These are phyloP conservation scores for Austroboletus festivus DNA, from an alignment of 768 basidiomycete species.

Conservation along the genomic window DNA sequence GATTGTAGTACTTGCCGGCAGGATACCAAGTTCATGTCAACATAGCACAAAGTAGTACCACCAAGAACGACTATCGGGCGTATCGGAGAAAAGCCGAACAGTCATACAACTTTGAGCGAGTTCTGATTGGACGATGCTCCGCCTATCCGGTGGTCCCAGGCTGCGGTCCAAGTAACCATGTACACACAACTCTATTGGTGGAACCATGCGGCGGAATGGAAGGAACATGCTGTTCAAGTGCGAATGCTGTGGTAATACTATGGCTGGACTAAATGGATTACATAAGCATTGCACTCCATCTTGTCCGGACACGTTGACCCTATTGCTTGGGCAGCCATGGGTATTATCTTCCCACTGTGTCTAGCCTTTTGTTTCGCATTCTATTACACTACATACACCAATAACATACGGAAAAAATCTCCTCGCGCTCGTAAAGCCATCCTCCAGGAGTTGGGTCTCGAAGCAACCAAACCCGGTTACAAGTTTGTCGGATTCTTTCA, in stretches of 20 bases:
- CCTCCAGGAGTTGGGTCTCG: conserved; percentile 16
- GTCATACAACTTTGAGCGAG: not conserved
- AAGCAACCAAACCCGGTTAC: not conserved
- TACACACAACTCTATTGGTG: not conserved
- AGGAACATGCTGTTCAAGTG: too few relatives aligned
- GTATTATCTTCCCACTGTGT: conserved; percentile 13
- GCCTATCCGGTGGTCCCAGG: not conserved
- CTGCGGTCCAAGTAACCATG: conserved; percentile 1
- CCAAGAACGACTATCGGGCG: not conserved
- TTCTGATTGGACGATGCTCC: conserved; percentile 14
- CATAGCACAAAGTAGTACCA: too few relatives aligned
- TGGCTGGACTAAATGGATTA: too few relatives aligned
- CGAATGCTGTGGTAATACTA: too few relatives aligned
- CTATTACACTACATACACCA: conserved; percentile 25
- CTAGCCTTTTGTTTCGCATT: conserved; percentile 12
- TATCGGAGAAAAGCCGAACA: not conserved
- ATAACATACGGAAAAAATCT: conserved; percentile 21
- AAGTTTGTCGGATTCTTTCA: conserved; percentile 84
- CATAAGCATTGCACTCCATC: too few relatives aligned
- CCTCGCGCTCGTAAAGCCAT: conserved; percentile 17
- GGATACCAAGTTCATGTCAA: too few relatives aligned
- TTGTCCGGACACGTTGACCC: too few relatives aligned
- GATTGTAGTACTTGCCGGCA: too few relatives aligned
- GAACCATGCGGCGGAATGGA: conserved; percentile 2
- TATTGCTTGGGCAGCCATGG: not conserved